Conservation (phyloP, 192 early-diverging fungal species). For the Thamnidium elegans region DNA sequence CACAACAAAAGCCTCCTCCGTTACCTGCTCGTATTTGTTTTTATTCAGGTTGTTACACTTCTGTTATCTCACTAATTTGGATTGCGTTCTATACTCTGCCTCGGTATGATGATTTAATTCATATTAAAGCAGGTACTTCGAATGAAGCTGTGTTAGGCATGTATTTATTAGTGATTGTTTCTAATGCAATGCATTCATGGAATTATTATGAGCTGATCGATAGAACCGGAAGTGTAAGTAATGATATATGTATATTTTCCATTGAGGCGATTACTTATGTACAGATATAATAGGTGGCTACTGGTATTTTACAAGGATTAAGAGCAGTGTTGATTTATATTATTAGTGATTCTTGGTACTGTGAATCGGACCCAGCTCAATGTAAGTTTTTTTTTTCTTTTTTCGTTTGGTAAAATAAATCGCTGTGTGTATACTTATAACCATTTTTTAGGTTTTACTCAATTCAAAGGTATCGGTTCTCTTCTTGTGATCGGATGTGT, state of each 20-base stretch:
- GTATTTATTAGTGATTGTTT: slow-evolving; percentile 42
- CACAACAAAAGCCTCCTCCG: slow-evolving; percentile 38
- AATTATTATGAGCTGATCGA: slow-evolving; percentile 57
- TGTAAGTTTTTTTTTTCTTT: slow-evolving; percentile 33
- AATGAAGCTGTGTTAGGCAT: slow-evolving; percentile 34
- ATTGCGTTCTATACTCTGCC: slow-evolving; percentile 51
- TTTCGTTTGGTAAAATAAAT: too few relatives aligned
- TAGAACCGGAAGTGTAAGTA: slow-evolving; percentile 44
- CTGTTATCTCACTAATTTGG: slow-evolving; percentile 43
- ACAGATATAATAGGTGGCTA: slow-evolving; percentile 38
- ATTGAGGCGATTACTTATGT: not conserved
- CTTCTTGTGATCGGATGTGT: slow-evolving; percentile 54
- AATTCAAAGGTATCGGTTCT: slow-evolving; percentile 52
- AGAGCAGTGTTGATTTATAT: slow-evolving; percentile 57
- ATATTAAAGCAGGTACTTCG: slow-evolving; percentile 12
- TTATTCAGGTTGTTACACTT: slow-evolving; percentile 46
- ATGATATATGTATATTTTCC: not conserved
- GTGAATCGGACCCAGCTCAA: slow-evolving; percentile 47
- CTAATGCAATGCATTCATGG: slow-evolving; percentile 47
- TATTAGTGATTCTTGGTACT: slow-evolving; percentile 56
- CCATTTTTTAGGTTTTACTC: slow-evolving; percentile 40
- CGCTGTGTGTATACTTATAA: too few relatives aligned
- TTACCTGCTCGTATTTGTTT: slow-evolving; percentile 52
- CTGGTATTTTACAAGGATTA: slow-evolving; percentile 54
- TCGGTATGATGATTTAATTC: slow-evolving; percentile 43